phyloP scores from a whole-genome alignment of 108 stramenopile genomes.

The Fistulifera pelliculosa region DNA sequence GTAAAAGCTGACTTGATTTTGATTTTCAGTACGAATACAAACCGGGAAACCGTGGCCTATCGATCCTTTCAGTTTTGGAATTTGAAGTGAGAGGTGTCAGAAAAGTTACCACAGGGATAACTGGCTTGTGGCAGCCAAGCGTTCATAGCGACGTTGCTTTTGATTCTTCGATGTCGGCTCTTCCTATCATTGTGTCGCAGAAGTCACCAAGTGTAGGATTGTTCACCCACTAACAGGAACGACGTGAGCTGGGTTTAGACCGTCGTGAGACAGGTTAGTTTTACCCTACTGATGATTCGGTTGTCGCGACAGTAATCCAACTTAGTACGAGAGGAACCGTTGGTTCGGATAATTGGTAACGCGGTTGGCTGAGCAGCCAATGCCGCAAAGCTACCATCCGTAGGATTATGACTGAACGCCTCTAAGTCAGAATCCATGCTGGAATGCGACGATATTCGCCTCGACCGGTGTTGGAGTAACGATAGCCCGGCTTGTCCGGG shows the following conservation, averaged over 20 bases:
- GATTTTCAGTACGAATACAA: conserved; percentile 94
- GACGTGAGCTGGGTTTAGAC: conserved; percentile 98
- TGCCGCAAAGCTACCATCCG: conserved; percentile 91
- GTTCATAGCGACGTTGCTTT: conserved; percentile 86
- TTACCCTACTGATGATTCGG: conserved; percentile 87
- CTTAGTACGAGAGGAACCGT: conserved; percentile 98
- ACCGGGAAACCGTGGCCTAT: conserved; percentile 96
- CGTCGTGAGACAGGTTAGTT: conserved; percentile 97
- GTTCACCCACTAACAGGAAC: conserved; percentile 95
- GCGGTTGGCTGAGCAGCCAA: conserved; percentile 86
- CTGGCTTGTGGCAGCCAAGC: conserved; percentile 94
- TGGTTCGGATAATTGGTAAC: conserved; percentile 95
- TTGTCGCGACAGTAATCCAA: conserved; percentile 94
- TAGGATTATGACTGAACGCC: conserved; percentile 93
- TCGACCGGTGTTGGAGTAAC: conserved; percentile 66
- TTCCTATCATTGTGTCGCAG: conserved; percentile 95
- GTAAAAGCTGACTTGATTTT: conserved; percentile 95
- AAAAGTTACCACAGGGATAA: conserved; percentile 99
- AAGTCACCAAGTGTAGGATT: conserved; percentile 95
- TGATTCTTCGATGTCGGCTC: conserved; percentile 93
- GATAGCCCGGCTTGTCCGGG: conserved; percentile 44
- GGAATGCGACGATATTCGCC: conserved; percentile 80
- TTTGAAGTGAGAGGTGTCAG: conserved; percentile 96
- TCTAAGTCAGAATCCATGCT: conserved; percentile 95
- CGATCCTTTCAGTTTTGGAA: conserved; percentile 93